These are phyloP conservation scores for Aspergillus aculeatinus DNA, from an alignment of 2,329 filamentous ascomycete species.

Conservation along the genomic window DNA sequence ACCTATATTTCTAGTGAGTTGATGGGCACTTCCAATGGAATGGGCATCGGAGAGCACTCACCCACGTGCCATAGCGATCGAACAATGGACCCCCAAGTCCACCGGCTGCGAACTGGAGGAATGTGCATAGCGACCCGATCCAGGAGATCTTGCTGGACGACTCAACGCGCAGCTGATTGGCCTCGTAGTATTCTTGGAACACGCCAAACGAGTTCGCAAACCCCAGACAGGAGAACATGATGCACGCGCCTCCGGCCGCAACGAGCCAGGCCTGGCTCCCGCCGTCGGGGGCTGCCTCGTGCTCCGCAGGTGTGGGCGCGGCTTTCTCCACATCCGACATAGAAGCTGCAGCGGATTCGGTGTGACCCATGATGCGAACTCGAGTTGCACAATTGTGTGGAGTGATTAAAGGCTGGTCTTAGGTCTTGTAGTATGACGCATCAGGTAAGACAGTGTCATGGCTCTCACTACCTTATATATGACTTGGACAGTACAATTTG, in stretches of 20 bases:
- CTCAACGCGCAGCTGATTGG: constrained; percentile 41
- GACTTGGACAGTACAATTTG: not conserved
- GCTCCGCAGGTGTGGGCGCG: not conserved
- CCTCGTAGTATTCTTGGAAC: constrained; percentile 50
- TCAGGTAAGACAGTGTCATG: not conserved
- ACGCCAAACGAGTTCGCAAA: constrained; percentile 49
- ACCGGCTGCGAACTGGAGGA: constrained; percentile 23
- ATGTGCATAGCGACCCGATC: constrained; percentile 45
- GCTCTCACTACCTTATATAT: not conserved
- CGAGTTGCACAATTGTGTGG: not conserved
- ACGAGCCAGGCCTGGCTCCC: constrained; percentile 30
- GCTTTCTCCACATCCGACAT: not conserved
- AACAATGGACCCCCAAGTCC: constrained; percentile 25
- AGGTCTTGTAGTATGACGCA: not conserved
- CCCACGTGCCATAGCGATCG: constrained; percentile 24
- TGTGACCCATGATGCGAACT: not conserved
- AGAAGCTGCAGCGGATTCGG: not conserved
- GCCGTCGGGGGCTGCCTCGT: constrained; percentile 35
- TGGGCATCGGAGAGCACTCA: constrained; percentile 19
- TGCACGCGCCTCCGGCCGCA: constrained; percentile 22
- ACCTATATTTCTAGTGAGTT: constrained; percentile 6
- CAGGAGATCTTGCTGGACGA: constrained; percentile 45
- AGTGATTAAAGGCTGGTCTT: not conserved
- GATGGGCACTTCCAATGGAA: not conserved
- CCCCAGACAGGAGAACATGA: constrained; percentile 44